Evolutionary conservation across 495 filamentous ascomycete species (phyloP).

Genomic region (Penicillium steckii): DNA sequence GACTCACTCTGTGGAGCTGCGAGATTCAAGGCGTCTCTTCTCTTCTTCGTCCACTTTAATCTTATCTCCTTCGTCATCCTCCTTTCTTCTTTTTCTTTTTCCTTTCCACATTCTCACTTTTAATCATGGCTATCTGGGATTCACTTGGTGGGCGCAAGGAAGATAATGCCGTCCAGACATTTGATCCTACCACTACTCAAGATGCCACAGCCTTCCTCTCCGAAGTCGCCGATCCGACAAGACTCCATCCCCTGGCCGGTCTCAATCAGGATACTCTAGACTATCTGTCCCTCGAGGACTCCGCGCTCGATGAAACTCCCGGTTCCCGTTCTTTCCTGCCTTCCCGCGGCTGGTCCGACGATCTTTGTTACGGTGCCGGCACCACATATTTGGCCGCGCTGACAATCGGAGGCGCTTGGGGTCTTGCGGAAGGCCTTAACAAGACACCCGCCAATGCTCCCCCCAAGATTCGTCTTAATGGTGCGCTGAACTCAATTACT

Average conservation of each 20-base stretch:
- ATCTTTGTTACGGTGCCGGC: constrained; percentile 96
- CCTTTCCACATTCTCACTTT: constrained; percentile 5
- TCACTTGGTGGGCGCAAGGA: constrained; percentile 81
- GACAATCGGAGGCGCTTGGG: constrained; percentile 87
- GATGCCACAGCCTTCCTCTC: constrained; percentile 82
- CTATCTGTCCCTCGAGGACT: constrained; percentile 91
- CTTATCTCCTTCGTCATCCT: constrained; percentile 12
- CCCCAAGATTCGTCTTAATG: constrained; percentile 88
- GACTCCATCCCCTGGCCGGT: constrained; percentile 91
- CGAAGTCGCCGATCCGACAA: constrained; percentile 72
- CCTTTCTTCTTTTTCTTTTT: not conserved
- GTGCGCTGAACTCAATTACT: constrained; percentile 89
- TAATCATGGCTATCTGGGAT: constrained; percentile 81
- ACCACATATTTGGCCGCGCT: constrained; percentile 87
- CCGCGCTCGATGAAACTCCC: constrained; percentile 82
- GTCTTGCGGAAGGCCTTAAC: constrained; percentile 80
- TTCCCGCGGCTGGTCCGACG: constrained; percentile 94
- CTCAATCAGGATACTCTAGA: constrained; percentile 89
- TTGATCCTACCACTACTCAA: constrained; percentile 67
- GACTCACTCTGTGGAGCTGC: constrained; percentile 28
- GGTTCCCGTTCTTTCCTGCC: constrained; percentile 83
- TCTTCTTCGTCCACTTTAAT: constrained; percentile 26
- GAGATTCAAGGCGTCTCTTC: constrained; percentile 17
- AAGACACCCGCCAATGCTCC: constrained; percentile 69
- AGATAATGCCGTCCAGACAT: constrained; percentile 55